phyloP scores from a whole-genome alignment of 2,329 filamentous ascomycete genomes.

The Albophoma yamanashiensis region DNA sequence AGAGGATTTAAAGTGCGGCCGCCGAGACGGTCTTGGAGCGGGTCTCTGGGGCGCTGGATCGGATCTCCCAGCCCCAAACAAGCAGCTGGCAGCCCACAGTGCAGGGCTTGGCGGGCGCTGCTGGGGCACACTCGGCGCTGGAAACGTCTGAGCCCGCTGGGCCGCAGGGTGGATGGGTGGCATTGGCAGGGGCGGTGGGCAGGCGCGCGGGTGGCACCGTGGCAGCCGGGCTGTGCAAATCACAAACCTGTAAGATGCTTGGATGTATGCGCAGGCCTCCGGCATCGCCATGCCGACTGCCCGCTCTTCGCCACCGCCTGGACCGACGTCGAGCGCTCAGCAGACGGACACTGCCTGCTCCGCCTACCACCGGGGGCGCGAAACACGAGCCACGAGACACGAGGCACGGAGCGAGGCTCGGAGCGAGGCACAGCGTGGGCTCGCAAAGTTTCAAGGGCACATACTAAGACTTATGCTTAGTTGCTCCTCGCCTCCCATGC shows the following conservation, averaged over 20 bases:
- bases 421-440: no score
- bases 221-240: background rate
- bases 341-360: background rate
- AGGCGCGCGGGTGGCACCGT: background rate
- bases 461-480: background rate
- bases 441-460: background rate
- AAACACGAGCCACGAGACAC: no score
- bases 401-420: no score
- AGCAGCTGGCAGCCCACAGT: conserved; percentile 1
- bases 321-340: background rate
- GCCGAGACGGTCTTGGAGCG: background rate
- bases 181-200: background rate
- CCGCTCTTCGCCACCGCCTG: background rate
- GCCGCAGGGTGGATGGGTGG: background rate
- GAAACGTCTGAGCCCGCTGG: no score
- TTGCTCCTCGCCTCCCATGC: background rate
- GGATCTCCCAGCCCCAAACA: conserved; percentile 3
- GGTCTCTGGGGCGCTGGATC: background rate
- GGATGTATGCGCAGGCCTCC: background rate
- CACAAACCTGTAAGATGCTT: no score
- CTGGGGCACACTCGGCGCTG: background rate
- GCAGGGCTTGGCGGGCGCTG: background rate
- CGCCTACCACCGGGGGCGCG: background rate
- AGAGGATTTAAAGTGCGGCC: background rate
- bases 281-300: no score